Base-by-base conservation (phyloP, 1,284 basidiomycete species). In the Inonotus obliquus region DNA sequence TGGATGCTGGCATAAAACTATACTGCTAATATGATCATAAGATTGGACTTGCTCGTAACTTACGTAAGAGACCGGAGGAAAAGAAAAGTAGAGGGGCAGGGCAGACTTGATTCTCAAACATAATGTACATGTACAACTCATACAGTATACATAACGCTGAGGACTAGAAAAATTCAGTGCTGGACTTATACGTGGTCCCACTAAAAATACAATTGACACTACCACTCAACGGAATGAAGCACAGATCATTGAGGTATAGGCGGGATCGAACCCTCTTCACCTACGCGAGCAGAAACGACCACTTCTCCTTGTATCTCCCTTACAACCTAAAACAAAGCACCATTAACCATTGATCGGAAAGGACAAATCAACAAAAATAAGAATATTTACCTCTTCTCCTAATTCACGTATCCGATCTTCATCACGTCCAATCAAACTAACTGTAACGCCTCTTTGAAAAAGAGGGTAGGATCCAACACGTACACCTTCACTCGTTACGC, bases 391-490 rank as follows among this genome's bases (percentile, higher is more conserved):
- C 73, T 92, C 92, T 65, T 82, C 75, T 0, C 87, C 89, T 17
- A 94, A 70, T 68, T 76, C 76, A 62, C 72, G 72, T 53, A 86
- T 69, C 7, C 79, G 74, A 51, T 71, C 76, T 54, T 81, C 76
- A 68, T 92, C 80, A 52, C 83, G 81, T 0, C 94, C 93, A 65
- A 96, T 96, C 61, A 96, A 77, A 83, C 47, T 84, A 75, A 63
- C 78, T 76, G 37, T 77, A 74, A 32, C 87, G 59, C 87, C 90
- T 63, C 75, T 75, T 59, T 79, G 74, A 17, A 90, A 73, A 53
- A 84, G 79, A 5, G 90, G 90, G 71, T 93, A 96, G 17, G 88
- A 92, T 3, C 94, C 92, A 32, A 96, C 83, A 69, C 91, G 87
- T 62, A 98, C 86, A 13, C 86, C 87, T 62, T 91, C 88, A 2